phyloP scores from a whole-genome alignment of 345 rosid species.

The Boechera retrofracta region DNA sequence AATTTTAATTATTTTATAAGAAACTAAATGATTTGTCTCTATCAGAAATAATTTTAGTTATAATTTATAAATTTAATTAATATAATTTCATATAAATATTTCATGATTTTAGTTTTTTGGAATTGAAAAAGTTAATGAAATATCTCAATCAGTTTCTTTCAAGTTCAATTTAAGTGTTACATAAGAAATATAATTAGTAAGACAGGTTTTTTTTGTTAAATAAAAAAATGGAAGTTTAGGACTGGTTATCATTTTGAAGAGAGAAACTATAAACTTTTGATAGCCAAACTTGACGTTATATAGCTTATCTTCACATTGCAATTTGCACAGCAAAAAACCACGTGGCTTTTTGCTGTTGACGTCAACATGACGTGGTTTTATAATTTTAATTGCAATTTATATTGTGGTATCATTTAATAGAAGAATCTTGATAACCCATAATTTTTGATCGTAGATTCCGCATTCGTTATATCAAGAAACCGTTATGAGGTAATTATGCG shows the following conservation, averaged over 20 bases:
- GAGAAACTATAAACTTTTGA: slow-evolving; percentile 9
- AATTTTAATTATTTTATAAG: not conserved
- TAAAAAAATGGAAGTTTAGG: not conserved
- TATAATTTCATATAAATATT: not conserved
- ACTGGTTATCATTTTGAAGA: not conserved
- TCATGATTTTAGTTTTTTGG: not conserved
- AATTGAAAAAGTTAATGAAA: not conserved
- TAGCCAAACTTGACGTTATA: slow-evolving; percentile 1
- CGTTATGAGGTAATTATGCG: not conserved
- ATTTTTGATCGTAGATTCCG: slow-evolving; percentile 12
- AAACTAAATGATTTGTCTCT: not conserved
- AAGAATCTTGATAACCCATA: slow-evolving; percentile 6
- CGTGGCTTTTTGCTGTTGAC: slow-evolving; percentile 11
- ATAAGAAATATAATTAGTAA: not conserved
- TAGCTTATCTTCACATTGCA: slow-evolving; percentile 23
- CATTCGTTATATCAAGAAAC: not conserved
- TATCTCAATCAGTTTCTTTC: not conserved
- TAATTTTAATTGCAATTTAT: not conserved
- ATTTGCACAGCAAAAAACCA: slow-evolving; percentile 1
- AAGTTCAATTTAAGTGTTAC: not conserved
- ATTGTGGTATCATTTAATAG: not conserved
- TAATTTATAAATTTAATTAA: not conserved
- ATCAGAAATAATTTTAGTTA: not conserved
- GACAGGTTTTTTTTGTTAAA: not conserved
- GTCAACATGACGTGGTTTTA: slow-evolving; percentile 15